Base-by-base conservation (phyloP, 441 rosid species). In the Daphne laureola region DNA sequence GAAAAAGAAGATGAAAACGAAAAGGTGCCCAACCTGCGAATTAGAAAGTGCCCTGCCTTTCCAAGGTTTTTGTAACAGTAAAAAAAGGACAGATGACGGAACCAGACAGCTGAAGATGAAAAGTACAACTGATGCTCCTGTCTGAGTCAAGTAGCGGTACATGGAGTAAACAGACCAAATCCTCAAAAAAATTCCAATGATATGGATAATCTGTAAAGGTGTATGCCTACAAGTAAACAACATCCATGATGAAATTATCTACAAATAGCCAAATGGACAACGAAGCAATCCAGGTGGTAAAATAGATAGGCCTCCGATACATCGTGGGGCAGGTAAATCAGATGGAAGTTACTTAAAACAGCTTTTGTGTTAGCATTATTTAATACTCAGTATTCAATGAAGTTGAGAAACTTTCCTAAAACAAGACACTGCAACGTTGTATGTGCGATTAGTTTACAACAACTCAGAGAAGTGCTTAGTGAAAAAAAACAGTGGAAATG, bases 131-230 rank as follows among this genome's bases (percentile, higher is more conserved):
- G 97, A 79, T 46, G 94, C 88, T 59, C 92, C 96, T 0, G 92
- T 86, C 25, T 83, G 82, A 55, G 74, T 68, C 75, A 92, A 75
- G 71, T 89, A 92, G 1, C 70, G 79, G 56, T 83, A 83, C 92
- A 81, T 78, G 27, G 96, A 84, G 66, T 92, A 86, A 46, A 92
- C 87, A 17, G 98, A 92, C 98, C 98, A 92, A 77, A 89, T 89
- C 73, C 97, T 77, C 49, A 86, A 69, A 18, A 92, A 81, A 76
- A 78, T 84, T 9, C 97, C 92, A 36, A 77, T 54, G 21, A 86
- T 40, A 59, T 92, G 98, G 21, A 89, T 56, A 67, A 92, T 78
- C 80, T 92, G 96, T 64, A 89, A 72, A 14, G 96, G 95, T 2
- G 82, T 67, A 46, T 83, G 81, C 80, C 98, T 92, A 72, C 61